Evolutionary conservation across 306 rosid species (phyloP), one percentile per base, ranked within the genome.

Genomic region (Inga laurina): DNA sequence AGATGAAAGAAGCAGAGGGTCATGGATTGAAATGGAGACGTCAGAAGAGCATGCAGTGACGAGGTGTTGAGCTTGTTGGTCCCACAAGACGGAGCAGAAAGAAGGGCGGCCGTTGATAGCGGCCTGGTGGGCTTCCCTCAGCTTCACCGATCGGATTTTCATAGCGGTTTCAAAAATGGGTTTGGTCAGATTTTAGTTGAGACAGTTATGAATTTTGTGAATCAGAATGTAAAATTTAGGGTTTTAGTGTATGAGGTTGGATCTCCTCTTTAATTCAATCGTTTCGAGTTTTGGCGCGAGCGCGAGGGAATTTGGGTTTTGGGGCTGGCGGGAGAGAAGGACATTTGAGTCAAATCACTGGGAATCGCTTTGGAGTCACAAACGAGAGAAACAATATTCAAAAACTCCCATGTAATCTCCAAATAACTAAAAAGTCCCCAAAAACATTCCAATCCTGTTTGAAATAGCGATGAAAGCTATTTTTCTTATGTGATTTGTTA

Each of bases 41-140:
- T 94, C 98, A 62, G 94, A 86, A 75, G 97, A 79, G 71, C 94
- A 91, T 3, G 98, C 97, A 0, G 97, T 96, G 73, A 91, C 93
- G 9, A 94, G 86, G 57, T 90, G 94, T 35, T 70, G 82, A 51
- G 97, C 96, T 27, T 88, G 89, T 73, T 91, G 93, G 88, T 94
- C 99, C 99, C 98, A 96, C 82, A 92, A 43, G 16, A 96, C 77
- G 56, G 99, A 96, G 90, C 97, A 94, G 89, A 92, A 91, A 2
- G 96, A 93, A 51, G 91, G 78, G 30, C 88, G 61, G 19, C 95
- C 92, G 41, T 66, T 72, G 82, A 75, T 52, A 12, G 90, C 77
- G 12, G 82, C 88, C 84, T 88, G 88, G 88, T 91, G 94, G 72
- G 91, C 97, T 79, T 97, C 99, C 80, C 97, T 87, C 22, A 97